phyloP scores from a whole-genome alignment of 192 early-diverging fungal species.

The Diversispora eburnea region DNA sequence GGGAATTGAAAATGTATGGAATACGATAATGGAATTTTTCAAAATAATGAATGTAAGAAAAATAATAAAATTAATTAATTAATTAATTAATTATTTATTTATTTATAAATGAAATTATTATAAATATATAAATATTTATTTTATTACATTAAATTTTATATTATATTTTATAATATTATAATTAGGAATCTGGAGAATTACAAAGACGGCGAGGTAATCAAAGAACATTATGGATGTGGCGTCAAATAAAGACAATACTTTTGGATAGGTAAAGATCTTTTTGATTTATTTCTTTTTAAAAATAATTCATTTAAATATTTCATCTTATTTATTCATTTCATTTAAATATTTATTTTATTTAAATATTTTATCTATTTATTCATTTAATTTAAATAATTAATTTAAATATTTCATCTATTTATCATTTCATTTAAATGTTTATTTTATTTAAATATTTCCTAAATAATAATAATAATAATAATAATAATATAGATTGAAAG shows the following conservation, averaged over 20 bases:
- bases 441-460: not conserved
- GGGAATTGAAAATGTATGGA: conserved; percentile 58
- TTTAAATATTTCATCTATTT: too few species aligned
- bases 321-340: too few species aligned
- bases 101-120: not conserved
- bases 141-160: too few species aligned
- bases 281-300: not conserved
- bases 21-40: conserved; percentile 56
- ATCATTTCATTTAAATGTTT: too few species aligned
- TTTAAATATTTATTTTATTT: too few species aligned
- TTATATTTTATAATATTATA: not conserved
- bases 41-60: conserved; percentile 47
- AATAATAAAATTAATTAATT: not conserved
- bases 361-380: too few species aligned
- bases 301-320: too few species aligned
- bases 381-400: too few species aligned
- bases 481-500: conserved; percentile 34
- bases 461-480: not conserved
- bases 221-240: conserved; percentile 67
- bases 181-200: conserved; percentile 36
- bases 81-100: too few species aligned
- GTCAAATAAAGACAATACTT: conserved; percentile 61
- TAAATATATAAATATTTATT: too few species aligned
- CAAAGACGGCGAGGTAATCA: conserved; percentile 54
- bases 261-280: conserved; percentile 41